phyloP scores from a whole-genome alignment of 768 basidiomycete species.

The Hericium coralloides region DNA sequence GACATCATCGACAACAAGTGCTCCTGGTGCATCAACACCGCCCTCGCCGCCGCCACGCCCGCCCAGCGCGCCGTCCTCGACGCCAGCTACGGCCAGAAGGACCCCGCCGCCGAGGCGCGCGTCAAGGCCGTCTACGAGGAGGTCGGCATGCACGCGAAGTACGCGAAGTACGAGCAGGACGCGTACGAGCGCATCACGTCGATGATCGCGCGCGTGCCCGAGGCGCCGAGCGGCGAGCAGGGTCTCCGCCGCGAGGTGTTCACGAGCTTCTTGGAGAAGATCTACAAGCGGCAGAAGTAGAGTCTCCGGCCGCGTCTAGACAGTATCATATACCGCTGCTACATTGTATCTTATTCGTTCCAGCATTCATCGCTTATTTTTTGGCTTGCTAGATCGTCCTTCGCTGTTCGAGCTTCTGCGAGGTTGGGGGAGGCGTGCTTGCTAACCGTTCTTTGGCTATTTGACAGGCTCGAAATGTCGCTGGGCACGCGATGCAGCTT shows the following conservation, averaged over 20 bases:
- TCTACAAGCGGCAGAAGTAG: conserved; percentile 52
- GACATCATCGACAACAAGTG: conserved; percentile 99
- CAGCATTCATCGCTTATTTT: too few relatives aligned
- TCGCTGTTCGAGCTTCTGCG: too few relatives aligned
- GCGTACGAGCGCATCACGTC: conserved; percentile 56
- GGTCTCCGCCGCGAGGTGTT: conserved; percentile 62
- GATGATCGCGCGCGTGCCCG: conserved; percentile 69
- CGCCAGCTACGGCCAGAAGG: conserved; percentile 56
- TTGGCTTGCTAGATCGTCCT: too few relatives aligned
- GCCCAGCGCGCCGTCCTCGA: conserved; percentile 55
- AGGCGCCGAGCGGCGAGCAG: conserved; percentile 30
- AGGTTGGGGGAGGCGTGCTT: too few relatives aligned
- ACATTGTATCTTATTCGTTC: too few relatives aligned
- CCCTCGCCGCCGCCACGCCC: conserved; percentile 47
- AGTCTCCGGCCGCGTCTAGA: background rate
- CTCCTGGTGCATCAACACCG: conserved; percentile 91
- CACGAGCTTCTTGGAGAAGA: conserved; percentile 81
- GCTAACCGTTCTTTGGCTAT: too few relatives aligned
- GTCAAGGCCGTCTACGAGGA: conserved; percentile 70
- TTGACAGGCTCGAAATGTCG: too few relatives aligned
- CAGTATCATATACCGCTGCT: too few relatives aligned
- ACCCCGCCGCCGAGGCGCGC: conserved; percentile 43
- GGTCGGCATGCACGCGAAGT: conserved; percentile 55
- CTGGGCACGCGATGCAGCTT: too few relatives aligned
- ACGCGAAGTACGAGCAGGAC: conserved; percentile 71